These are phyloP conservation scores for Aureococcus anophagefferens DNA, from an alignment of 108 stramenopile species.

Conservation along the genomic window DNA sequence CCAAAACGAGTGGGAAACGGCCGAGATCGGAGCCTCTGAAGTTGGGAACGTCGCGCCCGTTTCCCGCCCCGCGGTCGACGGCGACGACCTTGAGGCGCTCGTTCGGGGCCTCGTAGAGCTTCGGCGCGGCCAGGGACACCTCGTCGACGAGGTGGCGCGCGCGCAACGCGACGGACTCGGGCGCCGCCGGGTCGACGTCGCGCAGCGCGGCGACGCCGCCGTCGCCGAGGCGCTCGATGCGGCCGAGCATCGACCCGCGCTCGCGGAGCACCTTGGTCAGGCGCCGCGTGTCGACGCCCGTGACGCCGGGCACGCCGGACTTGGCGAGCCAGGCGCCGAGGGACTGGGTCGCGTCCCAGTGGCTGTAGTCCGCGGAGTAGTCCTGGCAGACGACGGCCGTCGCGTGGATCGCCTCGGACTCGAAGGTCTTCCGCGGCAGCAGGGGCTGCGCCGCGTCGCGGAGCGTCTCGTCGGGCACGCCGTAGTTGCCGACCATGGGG, in stretches of 20 bases:
- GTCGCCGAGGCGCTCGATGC: slow-evolving; percentile 64
- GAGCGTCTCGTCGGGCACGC: slow-evolving; percentile 74
- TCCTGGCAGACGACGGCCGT: slow-evolving; percentile 82
- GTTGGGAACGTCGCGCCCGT: no score
- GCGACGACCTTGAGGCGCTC: slow-evolving; percentile 80
- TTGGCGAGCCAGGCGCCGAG: slow-evolving; percentile 93
- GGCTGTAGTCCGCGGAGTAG: slow-evolving; percentile 78
- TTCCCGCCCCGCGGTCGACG: no score
- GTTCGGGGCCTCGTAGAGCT: slow-evolving; percentile 63
- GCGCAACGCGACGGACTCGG: neutral
- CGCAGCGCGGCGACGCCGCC: no score
- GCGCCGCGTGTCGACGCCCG: slow-evolving; percentile 85
- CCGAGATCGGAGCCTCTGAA: no score
- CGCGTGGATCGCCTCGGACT: slow-evolving; percentile 86
- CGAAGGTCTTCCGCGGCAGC: slow-evolving; percentile 54
- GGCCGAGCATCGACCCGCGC: slow-evolving; percentile 55
- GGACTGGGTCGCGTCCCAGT: slow-evolving; percentile 87
- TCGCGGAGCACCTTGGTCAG: slow-evolving; percentile 94
- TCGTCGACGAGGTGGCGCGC: slow-evolving; percentile 73
- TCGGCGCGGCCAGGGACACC: slow-evolving; percentile 72
- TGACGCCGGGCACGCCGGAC: slow-evolving; percentile 82
- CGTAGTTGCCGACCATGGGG: slow-evolving; percentile 98
- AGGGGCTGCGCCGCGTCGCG: slow-evolving; percentile 72
- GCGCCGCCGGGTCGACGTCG: neutral
- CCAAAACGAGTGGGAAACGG: no score